Conservation (phyloP, 2,329 filamentous ascomycete genomes). For the Aureobasidium sp. region DNA sequence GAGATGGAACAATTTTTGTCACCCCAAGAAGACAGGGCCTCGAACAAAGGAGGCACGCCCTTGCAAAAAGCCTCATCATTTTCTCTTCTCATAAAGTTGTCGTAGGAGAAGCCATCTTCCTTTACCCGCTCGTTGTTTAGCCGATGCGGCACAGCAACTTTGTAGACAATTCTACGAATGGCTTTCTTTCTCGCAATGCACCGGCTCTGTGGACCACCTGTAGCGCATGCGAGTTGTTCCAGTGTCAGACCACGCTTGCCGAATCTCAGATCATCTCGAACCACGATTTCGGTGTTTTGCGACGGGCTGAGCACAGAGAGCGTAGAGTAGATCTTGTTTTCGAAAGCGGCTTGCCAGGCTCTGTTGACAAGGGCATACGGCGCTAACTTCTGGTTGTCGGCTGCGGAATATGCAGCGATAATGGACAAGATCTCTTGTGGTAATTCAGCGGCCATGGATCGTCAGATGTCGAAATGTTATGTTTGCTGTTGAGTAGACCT, state of each 20-base stretch:
- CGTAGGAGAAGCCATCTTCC: background rate
- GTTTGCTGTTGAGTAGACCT: background rate
- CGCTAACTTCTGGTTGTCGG: background rate
- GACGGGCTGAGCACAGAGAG: background rate
- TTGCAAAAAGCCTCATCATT: background rate
- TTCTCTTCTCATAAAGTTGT: background rate
- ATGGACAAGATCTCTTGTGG: background rate
- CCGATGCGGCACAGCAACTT: background rate
- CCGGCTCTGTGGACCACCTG: background rate
- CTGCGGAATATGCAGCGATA: background rate
- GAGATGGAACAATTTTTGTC: background rate
- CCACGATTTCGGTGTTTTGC: background rate
- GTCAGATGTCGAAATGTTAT: background rate
- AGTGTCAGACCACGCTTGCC: background rate
- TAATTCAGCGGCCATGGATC: background rate
- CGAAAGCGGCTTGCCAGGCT: background rate
- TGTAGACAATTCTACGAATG: background rate
- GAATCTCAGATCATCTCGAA: background rate
- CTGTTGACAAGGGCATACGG: background rate
- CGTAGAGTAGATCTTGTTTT: background rate
- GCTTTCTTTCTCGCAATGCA: background rate
- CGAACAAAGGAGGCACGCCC: background rate
- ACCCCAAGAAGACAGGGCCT: background rate
- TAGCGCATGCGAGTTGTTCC: background rate
- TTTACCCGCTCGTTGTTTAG: background rate